These are phyloP conservation scores for Daldinia sp. DNA, from an alignment of 2,329 filamentous ascomycete genomes.

Conservation along the genomic window DNA sequence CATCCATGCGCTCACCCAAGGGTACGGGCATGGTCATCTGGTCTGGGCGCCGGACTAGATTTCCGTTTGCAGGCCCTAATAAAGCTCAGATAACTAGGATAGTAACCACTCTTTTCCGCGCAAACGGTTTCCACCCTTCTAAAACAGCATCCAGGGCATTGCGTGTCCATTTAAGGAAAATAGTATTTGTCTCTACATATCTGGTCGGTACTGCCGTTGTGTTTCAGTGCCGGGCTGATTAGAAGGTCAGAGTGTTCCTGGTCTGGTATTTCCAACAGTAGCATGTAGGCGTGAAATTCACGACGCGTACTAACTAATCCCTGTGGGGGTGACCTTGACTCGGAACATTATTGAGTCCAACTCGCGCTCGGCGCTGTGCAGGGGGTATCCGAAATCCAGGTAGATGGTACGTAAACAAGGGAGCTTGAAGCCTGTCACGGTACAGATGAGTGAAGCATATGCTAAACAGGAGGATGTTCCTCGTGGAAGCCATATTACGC, in stretches of 20 bases:
- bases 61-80: slow-evolving; percentile 36
- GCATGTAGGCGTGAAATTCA: slow-evolving; percentile 23
- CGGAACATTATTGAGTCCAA: slow-evolving; percentile 29
- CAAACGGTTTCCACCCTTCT: slow-evolving; percentile 33
- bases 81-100: slow-evolving; percentile 30
- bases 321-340: slow-evolving; percentile 8
- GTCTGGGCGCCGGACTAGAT: slow-evolving; percentile 36
- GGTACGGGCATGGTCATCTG: slow-evolving; percentile 36
- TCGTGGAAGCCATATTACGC: slow-evolving; percentile 27
- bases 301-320: slow-evolving; percentile 19
- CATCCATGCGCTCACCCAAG: slow-evolving; percentile 33
- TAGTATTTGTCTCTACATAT: slow-evolving; percentile 17
- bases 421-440: slow-evolving; percentile 24
- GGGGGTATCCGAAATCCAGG: slow-evolving; percentile 31
- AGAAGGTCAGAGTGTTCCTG: slow-evolving; percentile 22
- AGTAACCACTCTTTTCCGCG: slow-evolving; percentile 25
- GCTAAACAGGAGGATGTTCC: slow-evolving; percentile 28
- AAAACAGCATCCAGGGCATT: slow-evolving; percentile 24
- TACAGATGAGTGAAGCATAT: slow-evolving; percentile 25
- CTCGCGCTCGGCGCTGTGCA: slow-evolving; percentile 9
- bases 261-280: no score
- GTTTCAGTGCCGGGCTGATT: slow-evolving; percentile 25
- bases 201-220: slow-evolving; percentile 13
- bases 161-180: slow-evolving; percentile 27
- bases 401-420: slow-evolving; percentile 33